A percentile compares a stretch with the other conserved stretches of the same genome.
phyloP scores from a whole-genome alignment of 176 grass and related monocot genomes.

The Oryza meridionalis region DNA sequence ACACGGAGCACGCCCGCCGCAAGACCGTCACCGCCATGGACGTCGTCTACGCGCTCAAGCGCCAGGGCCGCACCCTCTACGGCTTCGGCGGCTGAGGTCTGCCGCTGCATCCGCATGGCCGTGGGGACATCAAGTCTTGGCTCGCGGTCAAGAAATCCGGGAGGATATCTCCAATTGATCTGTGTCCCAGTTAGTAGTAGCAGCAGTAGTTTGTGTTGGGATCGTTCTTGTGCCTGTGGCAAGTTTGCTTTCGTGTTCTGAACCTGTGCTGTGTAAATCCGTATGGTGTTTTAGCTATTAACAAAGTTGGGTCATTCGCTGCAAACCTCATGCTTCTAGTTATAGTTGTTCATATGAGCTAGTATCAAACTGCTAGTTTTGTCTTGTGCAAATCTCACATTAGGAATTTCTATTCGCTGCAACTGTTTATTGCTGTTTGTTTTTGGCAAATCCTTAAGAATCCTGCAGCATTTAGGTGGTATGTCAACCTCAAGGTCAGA shows the following conservation, averaged over 20 bases:
- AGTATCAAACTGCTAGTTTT: no score
- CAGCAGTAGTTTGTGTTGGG: not conserved
- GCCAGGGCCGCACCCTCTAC: slow-evolving; percentile 75
- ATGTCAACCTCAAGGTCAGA: not conserved
- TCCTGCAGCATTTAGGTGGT: not conserved
- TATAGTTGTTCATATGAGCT: not conserved
- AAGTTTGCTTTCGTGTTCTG: not conserved
- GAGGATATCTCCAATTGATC: not conserved
- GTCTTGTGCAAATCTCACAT: not conserved
- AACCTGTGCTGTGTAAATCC: slow-evolving; percentile 7
- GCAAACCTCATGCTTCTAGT: not conserved
- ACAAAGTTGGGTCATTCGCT: not conserved
- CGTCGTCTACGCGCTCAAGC: slow-evolving; percentile 77
- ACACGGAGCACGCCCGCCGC: slow-evolving; percentile 77
- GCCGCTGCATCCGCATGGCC: not conserved
- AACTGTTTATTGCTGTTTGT: not conserved
- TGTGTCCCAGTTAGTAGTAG: not conserved
- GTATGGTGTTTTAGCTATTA: not conserved
- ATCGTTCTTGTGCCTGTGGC: not conserved
- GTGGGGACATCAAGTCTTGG: slow-evolving; percentile 31
- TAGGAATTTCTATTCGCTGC: no score
- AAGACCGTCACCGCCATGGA: slow-evolving; percentile 91
- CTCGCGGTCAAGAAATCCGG: slow-evolving; percentile 39
- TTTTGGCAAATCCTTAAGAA: no score
- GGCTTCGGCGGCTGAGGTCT: slow-evolving; percentile 54